Conservation (phyloP, 192 early-diverging fungal species). For the Coemansia sp. region DNA sequence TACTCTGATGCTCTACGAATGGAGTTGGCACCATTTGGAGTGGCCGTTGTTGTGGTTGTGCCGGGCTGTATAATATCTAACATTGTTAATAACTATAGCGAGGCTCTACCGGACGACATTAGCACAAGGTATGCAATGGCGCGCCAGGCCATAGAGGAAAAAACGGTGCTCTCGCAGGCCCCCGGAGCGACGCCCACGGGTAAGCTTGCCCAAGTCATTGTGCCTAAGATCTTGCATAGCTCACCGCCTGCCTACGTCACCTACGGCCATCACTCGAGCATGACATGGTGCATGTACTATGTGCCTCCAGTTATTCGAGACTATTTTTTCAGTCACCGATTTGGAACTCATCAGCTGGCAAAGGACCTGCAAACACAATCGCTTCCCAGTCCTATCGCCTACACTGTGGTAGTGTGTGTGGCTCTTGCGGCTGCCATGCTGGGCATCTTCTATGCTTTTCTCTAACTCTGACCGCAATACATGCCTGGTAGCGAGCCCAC, state of each 20-base stretch:
- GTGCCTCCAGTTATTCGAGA: conserved; percentile 55
- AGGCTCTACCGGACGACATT: conserved; percentile 29
- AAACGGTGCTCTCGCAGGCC: conserved; percentile 55
- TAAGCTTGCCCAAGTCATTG: conserved; percentile 59
- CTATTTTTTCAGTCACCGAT: conserved; percentile 29
- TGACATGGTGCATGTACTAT: conserved; percentile 50
- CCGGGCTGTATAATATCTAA: conserved; percentile 68
- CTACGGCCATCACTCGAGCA: conserved; percentile 51
- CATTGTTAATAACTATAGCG: conserved; percentile 49
- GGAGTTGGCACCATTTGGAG: conserved; percentile 64
- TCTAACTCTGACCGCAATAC: not conserved
- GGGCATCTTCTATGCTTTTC: not conserved
- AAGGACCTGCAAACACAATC: conserved; percentile 3
- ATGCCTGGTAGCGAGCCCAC: too few relatives aligned
- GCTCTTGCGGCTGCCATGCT: not conserved
- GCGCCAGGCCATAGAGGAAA: conserved; percentile 37
- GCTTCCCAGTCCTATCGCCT: not conserved
- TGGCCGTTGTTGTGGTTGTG: conserved; percentile 59
- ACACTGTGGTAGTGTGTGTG: not conserved
- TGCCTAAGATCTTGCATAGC: conserved; percentile 41
- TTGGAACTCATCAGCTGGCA: conserved; percentile 41
- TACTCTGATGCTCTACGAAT: conserved; percentile 62
- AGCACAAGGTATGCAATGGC: conserved; percentile 51
- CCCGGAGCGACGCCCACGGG: conserved; percentile 52
- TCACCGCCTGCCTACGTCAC: conserved; percentile 57